Evolutionary conservation across 495 filamentous ascomycete species (phyloP).

Genomic region (Pseudoneurospora amorphoporcata): DNA sequence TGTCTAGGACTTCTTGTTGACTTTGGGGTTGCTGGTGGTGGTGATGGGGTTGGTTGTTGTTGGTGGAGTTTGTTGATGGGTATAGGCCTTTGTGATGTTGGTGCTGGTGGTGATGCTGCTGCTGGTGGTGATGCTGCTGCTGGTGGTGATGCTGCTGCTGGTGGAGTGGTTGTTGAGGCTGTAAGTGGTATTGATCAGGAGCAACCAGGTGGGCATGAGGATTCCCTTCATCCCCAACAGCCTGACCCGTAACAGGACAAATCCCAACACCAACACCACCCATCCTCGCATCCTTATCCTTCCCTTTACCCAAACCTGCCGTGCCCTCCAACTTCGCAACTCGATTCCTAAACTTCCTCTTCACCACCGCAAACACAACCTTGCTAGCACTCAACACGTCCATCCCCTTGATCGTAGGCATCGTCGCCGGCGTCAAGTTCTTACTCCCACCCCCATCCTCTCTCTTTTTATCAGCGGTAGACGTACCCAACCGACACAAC

Average conservation of each 20-base stretch:
- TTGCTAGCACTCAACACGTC: conserved; percentile 29
- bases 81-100: background rate
- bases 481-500: conserved; percentile 13
- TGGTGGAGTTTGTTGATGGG: background rate
- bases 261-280: background rate
- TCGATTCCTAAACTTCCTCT: conserved; percentile 26
- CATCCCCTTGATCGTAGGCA: conserved; percentile 7
- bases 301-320: too few species aligned
- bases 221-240: background rate
- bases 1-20: background rate
- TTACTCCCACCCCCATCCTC: background rate
- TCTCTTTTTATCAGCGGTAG: background rate
- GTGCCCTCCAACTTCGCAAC: conserved; percentile 22
- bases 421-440: background rate
- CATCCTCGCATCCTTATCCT: background rate
- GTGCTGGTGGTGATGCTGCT: background rate
- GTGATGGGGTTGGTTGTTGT: background rate
- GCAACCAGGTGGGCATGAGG: background rate
- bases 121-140: background rate
- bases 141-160: background rate
- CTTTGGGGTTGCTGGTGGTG: background rate
- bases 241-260: background rate
- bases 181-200: background rate
- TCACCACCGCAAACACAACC: conserved; percentile 30
- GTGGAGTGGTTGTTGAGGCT: background rate